phyloP scores from a whole-genome alignment of 495 filamentous ascomycete genomes.

The Lophium mytilinum region DNA sequence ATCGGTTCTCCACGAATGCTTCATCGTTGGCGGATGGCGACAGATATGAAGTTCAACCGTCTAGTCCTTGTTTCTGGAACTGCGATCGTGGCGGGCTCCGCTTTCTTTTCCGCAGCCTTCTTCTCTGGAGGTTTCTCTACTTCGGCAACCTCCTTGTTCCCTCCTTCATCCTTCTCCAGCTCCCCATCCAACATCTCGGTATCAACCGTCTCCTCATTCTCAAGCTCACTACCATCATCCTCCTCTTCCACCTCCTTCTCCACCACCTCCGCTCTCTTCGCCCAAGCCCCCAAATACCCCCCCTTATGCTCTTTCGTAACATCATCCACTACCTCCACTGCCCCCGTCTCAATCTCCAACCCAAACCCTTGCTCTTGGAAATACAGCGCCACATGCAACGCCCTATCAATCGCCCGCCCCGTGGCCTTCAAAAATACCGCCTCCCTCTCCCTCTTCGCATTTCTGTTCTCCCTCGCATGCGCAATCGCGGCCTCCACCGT shows the following conservation, averaged over 20 bases:
- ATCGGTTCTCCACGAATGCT: too few species aligned
- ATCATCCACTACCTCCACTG: slow-evolving; percentile 36
- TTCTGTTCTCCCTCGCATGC: slow-evolving; percentile 2
- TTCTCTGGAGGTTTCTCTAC: too few species aligned
- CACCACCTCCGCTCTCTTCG: slow-evolving; percentile 16
- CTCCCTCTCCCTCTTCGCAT: slow-evolving; percentile 14
- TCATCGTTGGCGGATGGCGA: too few species aligned
- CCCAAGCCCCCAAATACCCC: too few species aligned
- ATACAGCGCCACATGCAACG: slow-evolving; percentile 40
- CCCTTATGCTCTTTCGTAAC: slow-evolving; percentile 9
- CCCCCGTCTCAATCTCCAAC: slow-evolving; percentile 34
- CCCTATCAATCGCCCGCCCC: slow-evolving; percentile 69
- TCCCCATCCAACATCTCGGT: not conserved
- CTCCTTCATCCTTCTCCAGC: not conserved
- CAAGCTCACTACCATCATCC: slow-evolving; percentile 22
- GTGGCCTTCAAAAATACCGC: slow-evolving; percentile 72
- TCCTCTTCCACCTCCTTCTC: slow-evolving; percentile 3
- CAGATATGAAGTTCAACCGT: too few species aligned
- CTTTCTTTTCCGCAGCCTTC: too few species aligned
- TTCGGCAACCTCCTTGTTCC: too few species aligned
- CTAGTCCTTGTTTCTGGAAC: too few species aligned
- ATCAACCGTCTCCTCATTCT: slow-evolving; percentile 7
- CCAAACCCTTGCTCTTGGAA: slow-evolving; percentile 34
- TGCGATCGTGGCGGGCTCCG: too few species aligned
- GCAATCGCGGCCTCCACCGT: slow-evolving; percentile 28